Percentiles rank a stretch among this genome's conserved stretches.
Evolutionary conservation across 768 basidiomycete genomes (phyloP).

Genomic region (Neoboletus magnificus): DNA sequence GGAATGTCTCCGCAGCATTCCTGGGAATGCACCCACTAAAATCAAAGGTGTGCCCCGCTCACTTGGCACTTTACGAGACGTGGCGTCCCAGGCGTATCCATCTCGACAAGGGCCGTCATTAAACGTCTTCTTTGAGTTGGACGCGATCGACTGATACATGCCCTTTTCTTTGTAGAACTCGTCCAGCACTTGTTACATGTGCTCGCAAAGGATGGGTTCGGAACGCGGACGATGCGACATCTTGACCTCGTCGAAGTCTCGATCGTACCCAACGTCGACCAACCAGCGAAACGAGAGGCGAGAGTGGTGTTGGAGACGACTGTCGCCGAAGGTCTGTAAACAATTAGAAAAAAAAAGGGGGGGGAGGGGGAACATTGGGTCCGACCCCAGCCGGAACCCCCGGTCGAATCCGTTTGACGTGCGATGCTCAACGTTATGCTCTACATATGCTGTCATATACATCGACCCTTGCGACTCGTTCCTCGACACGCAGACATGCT

Average conservation of each 20-base stretch:
- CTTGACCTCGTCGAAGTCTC: constrained; percentile 38
- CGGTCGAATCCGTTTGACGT: background rate
- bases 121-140: background rate
- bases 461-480: background rate
- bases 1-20: background rate
- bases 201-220: constrained; percentile 28
- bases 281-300: constrained; percentile 35
- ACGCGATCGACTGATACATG: background rate
- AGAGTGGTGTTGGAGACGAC: constrained; percentile 41
- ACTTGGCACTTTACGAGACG: background rate
- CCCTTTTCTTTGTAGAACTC: constrained; percentile 23
- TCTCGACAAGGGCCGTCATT: background rate
- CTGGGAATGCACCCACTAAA: constrained; percentile 20
- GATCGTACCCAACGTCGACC: constrained; percentile 35
- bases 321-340: constrained; percentile 44
- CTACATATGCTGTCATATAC: background rate
- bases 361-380: background rate
- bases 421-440: background rate
- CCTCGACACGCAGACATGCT: constrained; percentile 40
- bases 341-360: background rate
- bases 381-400: background rate
- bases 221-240: constrained; percentile 1
- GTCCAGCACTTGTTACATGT: constrained; percentile 38
- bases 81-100: too few relatives aligned
- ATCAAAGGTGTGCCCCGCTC: constrained; percentile 19